These are phyloP conservation scores for Cicer cuneatum DNA, from an alignment of 306 rosid genomes.

Conservation along the genomic window DNA sequence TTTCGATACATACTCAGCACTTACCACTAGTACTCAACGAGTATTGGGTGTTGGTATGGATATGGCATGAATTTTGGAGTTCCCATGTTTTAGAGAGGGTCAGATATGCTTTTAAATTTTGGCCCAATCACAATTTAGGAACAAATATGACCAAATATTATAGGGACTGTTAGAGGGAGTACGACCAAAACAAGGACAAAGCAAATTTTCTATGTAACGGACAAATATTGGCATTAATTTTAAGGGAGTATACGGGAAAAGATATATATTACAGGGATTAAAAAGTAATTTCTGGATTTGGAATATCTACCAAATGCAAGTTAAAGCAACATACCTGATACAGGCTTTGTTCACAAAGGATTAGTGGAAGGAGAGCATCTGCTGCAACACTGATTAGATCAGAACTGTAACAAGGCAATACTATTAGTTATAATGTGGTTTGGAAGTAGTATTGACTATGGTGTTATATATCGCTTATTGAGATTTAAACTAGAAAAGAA, in stretches of 20 bases:
- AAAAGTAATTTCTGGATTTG: constrained; percentile 2
- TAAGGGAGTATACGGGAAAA: too few relatives aligned
- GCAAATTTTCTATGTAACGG: too few relatives aligned
- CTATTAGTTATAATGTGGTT: constrained; percentile 23
- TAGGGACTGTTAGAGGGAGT: too few relatives aligned
- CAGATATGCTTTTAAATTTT: not conserved
- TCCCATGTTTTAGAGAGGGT: not conserved
- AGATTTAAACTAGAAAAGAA: constrained; percentile 15
- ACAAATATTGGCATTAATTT: too few relatives aligned
- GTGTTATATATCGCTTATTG: constrained; percentile 17
- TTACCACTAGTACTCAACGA: too few relatives aligned
- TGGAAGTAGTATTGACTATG: constrained; percentile 3
- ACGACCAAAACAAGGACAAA: too few relatives aligned
- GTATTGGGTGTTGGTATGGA: too few relatives aligned
- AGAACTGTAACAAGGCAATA: constrained; percentile 58
- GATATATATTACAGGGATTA: not conserved
- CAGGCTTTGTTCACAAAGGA: constrained; percentile 86
- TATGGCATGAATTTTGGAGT: too few relatives aligned
- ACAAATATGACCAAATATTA: not conserved
- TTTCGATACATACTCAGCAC: too few relatives aligned
- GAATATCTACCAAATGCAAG: constrained; percentile 31
- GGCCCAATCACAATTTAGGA: not conserved
- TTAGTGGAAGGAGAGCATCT: constrained; percentile 91
- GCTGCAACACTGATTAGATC: constrained; percentile 92
- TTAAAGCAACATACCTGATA: constrained; percentile 65